Base-by-base conservation (phyloP, 768 basidiomycete species). In the Lactarius hengduanensis region DNA sequence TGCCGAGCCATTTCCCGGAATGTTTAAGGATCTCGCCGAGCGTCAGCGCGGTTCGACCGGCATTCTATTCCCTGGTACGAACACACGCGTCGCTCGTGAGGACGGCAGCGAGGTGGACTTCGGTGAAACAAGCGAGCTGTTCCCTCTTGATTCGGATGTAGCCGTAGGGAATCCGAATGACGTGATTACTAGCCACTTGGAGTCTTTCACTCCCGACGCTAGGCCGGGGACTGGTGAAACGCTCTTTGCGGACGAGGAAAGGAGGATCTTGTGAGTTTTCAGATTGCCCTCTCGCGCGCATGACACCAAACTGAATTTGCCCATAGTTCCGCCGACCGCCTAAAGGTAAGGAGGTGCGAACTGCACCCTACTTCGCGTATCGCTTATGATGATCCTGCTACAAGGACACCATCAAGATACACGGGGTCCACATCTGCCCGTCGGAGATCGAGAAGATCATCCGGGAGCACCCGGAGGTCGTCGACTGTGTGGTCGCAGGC, bases 351-450 rank as follows among this genome's bases (percentile, higher is more conserved):
- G 36, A 4, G 3, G 36, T 38, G 22, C 36, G 38, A 32, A 26
- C 28, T 38, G 50, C 59, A 43, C 41, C 30, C 10, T 22, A 20
- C 28, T 57, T 50, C 59, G 11, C 40, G n/a, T 43, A 45, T 32
- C 56, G 32, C 62, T 62, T 10, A 38, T 55, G 3, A 7, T 28
- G 3, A 7, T 28, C 10, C 28, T 22, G 47, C 18, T 26, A n/a
- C 59, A 90, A 26, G 86, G 91, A 92, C 71, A 90, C 86, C 0
- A 79, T 93, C 28, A 92, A 92, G 74, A 81, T 92, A 3, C 90
- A 89, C 0, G 91, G 90, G 1, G 79, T 79, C 57, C 91, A 93
- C 75, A 91, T 92, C 0, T 90, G 90, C 0, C 91, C 91, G 1
- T 81, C 83, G 16, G 91, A 94, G 73, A 87, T 92, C 59, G 91